A percentile compares a stretch with the other conserved stretches of the same genome.
These are phyloP conservation scores for Emmonsiellopsis sp. DNA, from an alignment of 2,329 filamentous ascomycete genomes.

Conservation along the genomic window DNA sequence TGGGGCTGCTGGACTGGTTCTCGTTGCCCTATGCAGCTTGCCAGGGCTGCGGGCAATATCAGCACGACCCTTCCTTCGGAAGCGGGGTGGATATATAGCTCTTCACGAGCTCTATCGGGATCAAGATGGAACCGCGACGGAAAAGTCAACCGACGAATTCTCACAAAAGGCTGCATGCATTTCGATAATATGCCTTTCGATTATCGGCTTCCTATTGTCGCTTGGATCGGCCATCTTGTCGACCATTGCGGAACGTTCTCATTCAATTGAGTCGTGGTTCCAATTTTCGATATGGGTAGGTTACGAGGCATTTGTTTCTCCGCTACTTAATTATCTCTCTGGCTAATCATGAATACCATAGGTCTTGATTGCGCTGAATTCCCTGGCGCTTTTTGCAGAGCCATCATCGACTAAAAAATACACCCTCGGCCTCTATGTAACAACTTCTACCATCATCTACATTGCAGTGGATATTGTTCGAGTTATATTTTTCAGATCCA, in stretches of 20 bases:
- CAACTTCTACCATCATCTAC: constrained; percentile 21
- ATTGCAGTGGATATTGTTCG: constrained; percentile 16
- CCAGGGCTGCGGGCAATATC: constrained; percentile 8
- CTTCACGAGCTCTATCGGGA: constrained; percentile 52
- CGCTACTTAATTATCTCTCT: neutral
- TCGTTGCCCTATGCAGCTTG: constrained; percentile 2
- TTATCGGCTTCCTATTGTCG: constrained; percentile 47
- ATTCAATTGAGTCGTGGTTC: constrained; percentile 51
- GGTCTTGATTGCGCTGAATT: constrained; percentile 25
- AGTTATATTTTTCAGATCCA: constrained; percentile 8
- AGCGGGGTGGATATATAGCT: constrained; percentile 14
- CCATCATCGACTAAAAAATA: constrained; percentile 25
- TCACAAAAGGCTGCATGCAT: constrained; percentile 52
- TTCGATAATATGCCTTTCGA: constrained; percentile 46
- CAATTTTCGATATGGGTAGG: constrained; percentile 52
- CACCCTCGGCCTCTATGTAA: constrained; percentile 21
- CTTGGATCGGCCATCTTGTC: constrained; percentile 48
- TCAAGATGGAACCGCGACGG: constrained; percentile 58
- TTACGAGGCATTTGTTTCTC: neutral
- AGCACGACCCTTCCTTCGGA: neutral
- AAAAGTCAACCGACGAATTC: constrained; percentile 54
- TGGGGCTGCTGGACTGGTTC: constrained; percentile 2
- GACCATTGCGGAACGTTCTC: constrained; percentile 18
- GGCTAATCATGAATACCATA: constrained; percentile 7
- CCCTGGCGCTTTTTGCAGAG: constrained; percentile 26